Percentiles rank a stretch among this genome's conserved stretches.
These are phyloP conservation scores for Suhomyces faveliae DNA, from an alignment of 805 yeast species.

Conservation along the genomic window DNA sequence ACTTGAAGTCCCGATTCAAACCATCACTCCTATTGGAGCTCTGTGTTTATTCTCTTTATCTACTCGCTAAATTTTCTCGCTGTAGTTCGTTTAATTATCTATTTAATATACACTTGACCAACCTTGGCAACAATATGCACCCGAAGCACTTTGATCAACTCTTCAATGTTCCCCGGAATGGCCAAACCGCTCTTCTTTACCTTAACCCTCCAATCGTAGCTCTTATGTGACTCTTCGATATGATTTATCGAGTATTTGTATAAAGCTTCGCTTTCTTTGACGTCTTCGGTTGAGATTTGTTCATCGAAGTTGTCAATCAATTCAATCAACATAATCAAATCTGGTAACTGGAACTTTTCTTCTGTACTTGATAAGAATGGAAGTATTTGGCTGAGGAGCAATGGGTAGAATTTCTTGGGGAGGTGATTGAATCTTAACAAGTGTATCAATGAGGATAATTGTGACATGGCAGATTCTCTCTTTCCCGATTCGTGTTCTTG, in stretches of 20 bases:
- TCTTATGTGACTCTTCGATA: conserved; percentile 15
- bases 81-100: background rate
- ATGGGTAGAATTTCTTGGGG: conserved; percentile 50
- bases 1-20: no score
- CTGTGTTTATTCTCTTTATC: no score
- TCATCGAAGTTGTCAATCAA: conserved; percentile 37
- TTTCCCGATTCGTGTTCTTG: background rate
- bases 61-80: no score
- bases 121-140: conserved; percentile 32
- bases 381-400: conserved; percentile 47
- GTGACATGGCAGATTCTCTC: conserved; percentile 24
- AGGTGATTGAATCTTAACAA: conserved; percentile 40
- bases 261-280: conserved; percentile 28
- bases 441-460: conserved; percentile 49
- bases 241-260: conserved; percentile 29
- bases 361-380: conserved; percentile 33
- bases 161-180: conserved; percentile 27
- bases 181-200: conserved; percentile 14
- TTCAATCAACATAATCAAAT: conserved; percentile 36
- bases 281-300: conserved; percentile 21
- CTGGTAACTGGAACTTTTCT: conserved; percentile 24
- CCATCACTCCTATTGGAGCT: no score
- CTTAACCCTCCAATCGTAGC: conserved; percentile 38
- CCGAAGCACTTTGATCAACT: conserved; percentile 28
- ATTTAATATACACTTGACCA: conserved; percentile 34